phyloP scores from a whole-genome alignment of 2,329 filamentous ascomycete genomes.

The Claviceps humidiphila region DNA sequence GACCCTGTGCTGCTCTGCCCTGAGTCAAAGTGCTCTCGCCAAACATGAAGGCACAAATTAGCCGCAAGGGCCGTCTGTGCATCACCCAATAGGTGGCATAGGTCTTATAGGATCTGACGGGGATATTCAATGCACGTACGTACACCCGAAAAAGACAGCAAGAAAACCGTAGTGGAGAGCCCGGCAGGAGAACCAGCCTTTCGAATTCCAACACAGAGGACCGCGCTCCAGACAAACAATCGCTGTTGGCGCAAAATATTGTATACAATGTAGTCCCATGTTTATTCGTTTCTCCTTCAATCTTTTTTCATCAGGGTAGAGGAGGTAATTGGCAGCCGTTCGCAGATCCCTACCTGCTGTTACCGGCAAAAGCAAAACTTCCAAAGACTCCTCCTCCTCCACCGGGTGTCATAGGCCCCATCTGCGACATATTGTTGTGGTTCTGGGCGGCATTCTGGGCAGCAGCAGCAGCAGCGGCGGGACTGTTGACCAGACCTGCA shows the following conservation, averaged over 20 bases:
- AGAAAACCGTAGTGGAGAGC: not conserved
- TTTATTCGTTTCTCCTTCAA: not conserved
- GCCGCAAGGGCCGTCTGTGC: no score
- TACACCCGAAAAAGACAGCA: no score
- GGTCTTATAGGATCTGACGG: no score
- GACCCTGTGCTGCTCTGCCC: no score
- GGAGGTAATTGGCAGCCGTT: conserved; percentile 5
- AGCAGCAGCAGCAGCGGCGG: conserved; percentile 18
- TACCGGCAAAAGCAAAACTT: conserved; percentile 45
- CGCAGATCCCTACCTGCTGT: conserved; percentile 19
- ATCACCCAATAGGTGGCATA: no score
- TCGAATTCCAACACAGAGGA: not conserved
- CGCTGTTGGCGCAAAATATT: not conserved
- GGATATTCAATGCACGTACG: no score
- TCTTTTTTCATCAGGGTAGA: not conserved
- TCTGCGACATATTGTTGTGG: conserved; percentile 40
- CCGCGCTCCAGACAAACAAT: not conserved
- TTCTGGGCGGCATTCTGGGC: conserved; percentile 32
- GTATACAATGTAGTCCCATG: not conserved
- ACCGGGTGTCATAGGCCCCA: conserved; percentile 67
- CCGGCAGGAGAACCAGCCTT: not conserved
- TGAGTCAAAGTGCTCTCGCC: no score
- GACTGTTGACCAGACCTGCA: conserved; percentile 31
- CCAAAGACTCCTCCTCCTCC: conserved; percentile 65
- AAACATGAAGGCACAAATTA: no score